These are phyloP conservation scores for Coemansia sp. DNA, from an alignment of 192 early-diverging fungal species.

Conservation along the genomic window DNA sequence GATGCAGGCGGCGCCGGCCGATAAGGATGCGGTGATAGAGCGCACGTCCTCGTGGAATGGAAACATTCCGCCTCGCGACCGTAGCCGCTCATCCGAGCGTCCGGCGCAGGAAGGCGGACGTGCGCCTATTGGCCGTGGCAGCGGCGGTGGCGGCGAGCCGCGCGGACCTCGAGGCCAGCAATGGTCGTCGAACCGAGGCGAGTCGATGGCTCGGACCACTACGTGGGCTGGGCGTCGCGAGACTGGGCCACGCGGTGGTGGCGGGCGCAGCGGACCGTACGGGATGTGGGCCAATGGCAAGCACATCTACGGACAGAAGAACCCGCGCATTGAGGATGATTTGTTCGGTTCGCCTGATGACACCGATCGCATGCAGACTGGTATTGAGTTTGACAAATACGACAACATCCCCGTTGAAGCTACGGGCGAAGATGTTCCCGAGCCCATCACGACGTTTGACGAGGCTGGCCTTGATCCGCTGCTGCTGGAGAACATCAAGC, in stretches of 20 bases:
- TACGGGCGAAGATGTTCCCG: conserved; percentile 67
- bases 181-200: conserved; percentile 29
- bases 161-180: conserved; percentile 51
- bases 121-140: conserved; percentile 30
- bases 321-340: conserved; percentile 76
- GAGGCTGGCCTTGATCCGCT: conserved; percentile 80
- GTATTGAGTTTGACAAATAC: conserved; percentile 99
- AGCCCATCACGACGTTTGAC: conserved; percentile 64
- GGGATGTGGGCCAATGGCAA: conserved; percentile 77
- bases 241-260: conserved; percentile 19
- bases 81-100: conserved; percentile 47
- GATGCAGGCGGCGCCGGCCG: conserved; percentile 49
- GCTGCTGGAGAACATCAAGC: conserved; percentile 84
- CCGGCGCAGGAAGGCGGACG: conserved; percentile 12
- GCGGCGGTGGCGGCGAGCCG: conserved; percentile 33
- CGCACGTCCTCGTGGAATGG: conserved; percentile 57
- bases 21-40: conserved; percentile 48
- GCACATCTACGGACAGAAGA: conserved; percentile 74
- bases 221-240: conserved; percentile 57
- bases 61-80: conserved; percentile 40
- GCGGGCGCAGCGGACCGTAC: conserved; percentile 43
- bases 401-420: conserved; percentile 98
- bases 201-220: conserved; percentile 48
- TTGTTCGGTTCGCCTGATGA: conserved; percentile 75
- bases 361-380: conserved; percentile 75